Base-by-base conservation (phyloP, 164 flowering plant genomes). In the Malania oleifera region DNA sequence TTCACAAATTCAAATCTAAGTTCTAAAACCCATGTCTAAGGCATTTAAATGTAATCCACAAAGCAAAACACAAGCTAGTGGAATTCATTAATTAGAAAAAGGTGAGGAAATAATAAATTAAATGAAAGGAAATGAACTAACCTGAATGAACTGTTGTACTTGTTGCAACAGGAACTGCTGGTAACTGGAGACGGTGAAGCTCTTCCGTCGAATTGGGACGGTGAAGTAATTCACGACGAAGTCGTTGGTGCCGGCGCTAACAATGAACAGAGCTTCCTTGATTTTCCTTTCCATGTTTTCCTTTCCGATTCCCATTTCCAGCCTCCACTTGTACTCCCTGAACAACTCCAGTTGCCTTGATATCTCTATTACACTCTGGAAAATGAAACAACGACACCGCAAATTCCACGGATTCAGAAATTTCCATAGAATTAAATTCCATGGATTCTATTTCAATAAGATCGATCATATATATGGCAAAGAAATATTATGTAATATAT, bases 161-260 rank as follows among this genome's bases (percentile, higher is more conserved):
- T 43, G 51, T 27, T 73, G 66, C 7, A 70, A 6, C 59, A 75
- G 9, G 56, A 71, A 73, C 4, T 67, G 63, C 35, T 67, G 55
- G 66, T 70, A 80, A 23, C 13, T 37, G 9, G 62, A 11, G 38
- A 67, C 34, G 24, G 70, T 31, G 64, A 14, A 71, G 43, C 17
- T 52, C 59, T 53, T 20, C 8, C 59, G 24, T n/a, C 76, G 72
- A 15, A 61, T 15, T 0, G 69, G 76, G 0, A 66, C 15, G 1
- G 64, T 47, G 20, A 66, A 74, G 19, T 79, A 79, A 26, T 63
- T 76, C 29, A 63, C 37, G 0, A 70, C 57, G 24, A 74, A 72
- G 48, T 80, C 84, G 43, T 80, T 80, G 1, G 81, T 75, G 1
- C 84, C 84, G 2, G 63, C 56, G 18, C 80, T 75, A 1, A 75